phyloP scores from a whole-genome alignment of 176 grass and related monocot genomes.

The Poa annua region DNA sequence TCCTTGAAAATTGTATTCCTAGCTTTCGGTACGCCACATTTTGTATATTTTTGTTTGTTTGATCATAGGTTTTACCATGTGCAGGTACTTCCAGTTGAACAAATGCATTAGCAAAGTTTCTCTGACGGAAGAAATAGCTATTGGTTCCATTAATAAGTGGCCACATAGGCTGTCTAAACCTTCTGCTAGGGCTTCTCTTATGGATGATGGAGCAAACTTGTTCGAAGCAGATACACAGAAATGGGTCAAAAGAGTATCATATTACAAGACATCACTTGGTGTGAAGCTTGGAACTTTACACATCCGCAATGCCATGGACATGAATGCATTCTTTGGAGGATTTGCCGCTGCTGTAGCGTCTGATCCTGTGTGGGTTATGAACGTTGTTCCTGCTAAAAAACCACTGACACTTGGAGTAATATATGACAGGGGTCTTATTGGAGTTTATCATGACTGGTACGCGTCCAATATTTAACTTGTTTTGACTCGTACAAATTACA shows the following conservation, averaged over 20 bases:
- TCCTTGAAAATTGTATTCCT: constrained; percentile 22
- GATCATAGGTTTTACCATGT: constrained; percentile 36
- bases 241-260: constrained; percentile 66
- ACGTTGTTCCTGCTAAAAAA: constrained; percentile 82
- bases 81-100: constrained; percentile 89
- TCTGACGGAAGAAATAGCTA: constrained; percentile 54
- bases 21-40: background rate
- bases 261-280: constrained; percentile 86
- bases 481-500: background rate
- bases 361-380: constrained; percentile 93
- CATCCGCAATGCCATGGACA: constrained; percentile 88
- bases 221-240: constrained; percentile 74
- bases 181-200: constrained; percentile 60
- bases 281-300: constrained; percentile 66
- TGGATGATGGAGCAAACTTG: constrained; percentile 54
- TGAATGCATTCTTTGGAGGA: constrained; percentile 88
- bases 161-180: constrained; percentile 79
- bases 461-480: background rate
- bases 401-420: constrained; percentile 73
- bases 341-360: constrained; percentile 70
- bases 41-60: constrained; percentile 33
- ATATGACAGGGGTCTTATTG: constrained; percentile 89
- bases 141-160: constrained; percentile 70
- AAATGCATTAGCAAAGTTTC: constrained; percentile 66
- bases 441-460: constrained; percentile 96